Conservation (phyloP, 2,329 filamentous ascomycete species). For the Colletotrichum truncatum region DNA sequence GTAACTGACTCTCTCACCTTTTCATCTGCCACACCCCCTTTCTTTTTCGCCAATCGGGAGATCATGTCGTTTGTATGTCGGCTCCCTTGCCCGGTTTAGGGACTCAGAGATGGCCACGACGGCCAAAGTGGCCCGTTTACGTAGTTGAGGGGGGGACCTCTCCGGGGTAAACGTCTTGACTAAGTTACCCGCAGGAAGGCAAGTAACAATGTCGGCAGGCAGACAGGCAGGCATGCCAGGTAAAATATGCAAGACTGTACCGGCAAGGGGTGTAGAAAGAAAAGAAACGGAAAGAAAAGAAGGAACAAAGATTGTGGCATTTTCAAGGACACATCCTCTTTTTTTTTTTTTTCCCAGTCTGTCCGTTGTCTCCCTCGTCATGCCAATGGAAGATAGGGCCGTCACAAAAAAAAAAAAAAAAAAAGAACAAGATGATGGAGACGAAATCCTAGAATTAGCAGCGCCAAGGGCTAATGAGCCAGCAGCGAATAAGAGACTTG, state of each 20-base stretch:
- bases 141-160: neutral
- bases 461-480: no score
- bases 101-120: neutral
- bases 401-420: no score
- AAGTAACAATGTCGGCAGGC: no score
- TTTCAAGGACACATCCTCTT: no score
- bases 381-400: no score
- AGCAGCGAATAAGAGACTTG: no score
- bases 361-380: neutral
- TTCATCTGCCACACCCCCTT: neutral
- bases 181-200: neutral
- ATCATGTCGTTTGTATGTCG: no score
- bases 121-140: slow-evolving; percentile 9
- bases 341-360: neutral
- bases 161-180: slow-evolving; percentile 4
- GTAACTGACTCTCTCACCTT: slow-evolving; percentile 2
- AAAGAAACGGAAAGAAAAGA: no score
- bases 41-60: no score
- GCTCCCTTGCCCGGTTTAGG: neutral
- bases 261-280: neutral
- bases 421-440: no score
- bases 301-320: no score
- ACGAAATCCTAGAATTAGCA: no score
- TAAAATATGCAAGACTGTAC: neutral
- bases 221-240: neutral